Evolutionary conservation across 2,329 filamentous ascomycete species (phyloP).

Genomic region (Sarocladiaceae sp.): DNA sequence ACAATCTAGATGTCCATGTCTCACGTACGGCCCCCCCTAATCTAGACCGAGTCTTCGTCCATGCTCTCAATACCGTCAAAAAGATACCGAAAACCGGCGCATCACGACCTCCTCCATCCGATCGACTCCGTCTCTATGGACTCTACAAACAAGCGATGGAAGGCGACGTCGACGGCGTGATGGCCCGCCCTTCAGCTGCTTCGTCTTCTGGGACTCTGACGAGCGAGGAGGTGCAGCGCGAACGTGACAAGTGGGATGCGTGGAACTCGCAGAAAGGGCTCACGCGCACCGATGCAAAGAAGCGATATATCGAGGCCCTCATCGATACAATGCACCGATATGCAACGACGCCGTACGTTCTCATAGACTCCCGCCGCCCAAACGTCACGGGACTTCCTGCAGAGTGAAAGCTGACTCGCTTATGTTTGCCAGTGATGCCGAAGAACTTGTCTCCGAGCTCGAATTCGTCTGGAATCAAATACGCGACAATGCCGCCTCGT

Average conservation of each 20-base stretch:
- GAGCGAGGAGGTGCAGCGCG: conserved; percentile 49
- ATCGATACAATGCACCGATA: conserved; percentile 97
- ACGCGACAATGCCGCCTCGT: conserved; percentile 71
- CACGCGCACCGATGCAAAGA: conserved; percentile 85
- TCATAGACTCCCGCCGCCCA: not conserved
- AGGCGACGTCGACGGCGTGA: conserved; percentile 89
- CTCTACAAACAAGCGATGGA: conserved; percentile 99
- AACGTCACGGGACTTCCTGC: not conserved
- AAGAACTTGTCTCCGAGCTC: conserved; percentile 85
- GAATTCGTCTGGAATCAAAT: conserved; percentile 99
- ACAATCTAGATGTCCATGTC: not conserved
- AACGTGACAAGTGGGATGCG: conserved; percentile 78
- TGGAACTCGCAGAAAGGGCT: conserved; percentile 86
- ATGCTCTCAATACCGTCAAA: conserved; percentile 97
- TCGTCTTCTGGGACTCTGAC: conserved; percentile 31
- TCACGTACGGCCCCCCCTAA: not conserved
- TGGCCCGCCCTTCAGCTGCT: conserved; percentile 65
- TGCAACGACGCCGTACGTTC: conserved; percentile 69
- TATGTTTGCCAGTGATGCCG: conserved; percentile 54
- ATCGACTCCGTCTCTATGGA: conserved; percentile 89
- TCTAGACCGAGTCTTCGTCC: conserved; percentile 93
- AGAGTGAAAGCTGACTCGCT: conserved; percentile 16
- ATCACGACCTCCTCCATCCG: conserved; percentile 75
- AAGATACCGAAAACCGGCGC: conserved; percentile 93
- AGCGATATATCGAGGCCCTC: conserved; percentile 84